Evolutionary conservation across 1,139 yeast species (phyloP).

Genomic region (Spencermartinsiella ligniputridi): DNA sequence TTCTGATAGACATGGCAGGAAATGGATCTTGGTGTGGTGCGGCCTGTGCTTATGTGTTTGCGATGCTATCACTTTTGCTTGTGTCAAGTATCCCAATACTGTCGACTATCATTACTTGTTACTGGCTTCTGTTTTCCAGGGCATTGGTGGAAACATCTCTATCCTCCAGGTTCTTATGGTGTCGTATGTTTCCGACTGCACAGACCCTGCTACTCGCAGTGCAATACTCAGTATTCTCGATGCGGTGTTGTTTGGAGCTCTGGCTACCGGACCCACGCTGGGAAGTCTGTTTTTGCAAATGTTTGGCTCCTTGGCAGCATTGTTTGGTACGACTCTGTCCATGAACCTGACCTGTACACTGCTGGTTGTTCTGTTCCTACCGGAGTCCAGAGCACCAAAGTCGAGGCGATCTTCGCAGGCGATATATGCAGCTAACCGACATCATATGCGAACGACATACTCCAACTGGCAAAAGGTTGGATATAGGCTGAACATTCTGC

Average conservation of each 20-base stretch:
- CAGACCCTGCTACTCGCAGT: slow-evolving; percentile 50
- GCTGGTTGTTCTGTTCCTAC: slow-evolving; percentile 34
- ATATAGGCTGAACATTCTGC: slow-evolving; percentile 24
- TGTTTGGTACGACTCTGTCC: slow-evolving; percentile 27
- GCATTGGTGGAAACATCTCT: slow-evolving; percentile 53
- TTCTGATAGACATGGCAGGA: slow-evolving; percentile 64
- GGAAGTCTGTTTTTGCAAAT: slow-evolving; percentile 42
- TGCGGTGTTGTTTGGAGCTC: slow-evolving; percentile 57
- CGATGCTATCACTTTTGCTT: slow-evolving; percentile 22
- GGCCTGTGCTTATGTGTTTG: slow-evolving; percentile 31
- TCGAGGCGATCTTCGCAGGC: slow-evolving; percentile 20
- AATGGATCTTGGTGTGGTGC: slow-evolving; percentile 40
- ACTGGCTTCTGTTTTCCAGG: slow-evolving; percentile 40
- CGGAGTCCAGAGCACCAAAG: slow-evolving; percentile 49
- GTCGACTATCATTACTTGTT: slow-evolving; percentile 38
- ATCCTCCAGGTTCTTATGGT: slow-evolving; percentile 50
- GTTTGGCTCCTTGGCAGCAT: slow-evolving; percentile 26
- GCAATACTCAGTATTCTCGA: slow-evolving; percentile 52
- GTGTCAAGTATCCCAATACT: slow-evolving; percentile 26
- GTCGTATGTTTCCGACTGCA: slow-evolving; percentile 63
- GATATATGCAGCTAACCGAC: slow-evolving; percentile 10
- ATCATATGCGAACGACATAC: slow-evolving; percentile 6
- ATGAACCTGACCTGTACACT: slow-evolving; percentile 30
- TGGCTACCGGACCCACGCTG: slow-evolving; percentile 59
- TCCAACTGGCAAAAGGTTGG: slow-evolving; percentile 14